Base-by-base conservation (phyloP, 1,284 basidiomycete species). In the Papiliotrema flavescens region DNA sequence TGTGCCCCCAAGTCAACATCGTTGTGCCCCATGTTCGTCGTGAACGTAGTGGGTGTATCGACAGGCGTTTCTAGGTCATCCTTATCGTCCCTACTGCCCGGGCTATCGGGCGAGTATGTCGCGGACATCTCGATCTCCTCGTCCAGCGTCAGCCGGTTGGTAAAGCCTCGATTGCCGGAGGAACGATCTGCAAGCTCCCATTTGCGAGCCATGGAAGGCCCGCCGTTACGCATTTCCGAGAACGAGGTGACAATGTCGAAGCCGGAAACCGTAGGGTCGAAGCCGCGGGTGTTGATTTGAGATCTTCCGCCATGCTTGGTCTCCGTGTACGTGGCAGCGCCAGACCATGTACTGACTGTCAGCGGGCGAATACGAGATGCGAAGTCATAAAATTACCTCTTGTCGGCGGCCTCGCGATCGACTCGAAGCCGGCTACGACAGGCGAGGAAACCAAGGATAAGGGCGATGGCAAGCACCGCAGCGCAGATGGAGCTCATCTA, bases 401-500 rank as follows among this genome's bases (percentile, higher is more conserved):
- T 60, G 45, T 65, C 60, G 7, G 62, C 53, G 7, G 53, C 39
- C 13, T 53, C 54, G 37, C 54, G 56, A 13, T 70, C 64, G 15
- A 51, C 36, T 39, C 54, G 59, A 36, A 64, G 56, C 14, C 65
- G 53, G 15, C 49, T 22, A 26, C 67, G 55, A 40, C 62, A 64
- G 20, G 64, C 54, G 17, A 63, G 11, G 53, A 67, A 34, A 22
- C 67, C 69, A 22, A 69, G 35, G 9, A 58, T 40, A 19, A 71
- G 20, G 14, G 69, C 62, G 22, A 60, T 34, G 7, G 55, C 5
- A 23, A 71, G 49, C 22, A 71, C 48, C 3, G 61, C 57, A 5
- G 50, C 49, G 53, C 66, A 67, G 51, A 71, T 66, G 3, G 69
- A 66, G 51, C 60, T 63, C 66, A 70, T 69, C 64, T 68, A 45